Base-by-base conservation (phyloP, 2,329 filamentous ascomycete genomes). In the Erysiphe neolycopersici region DNA sequence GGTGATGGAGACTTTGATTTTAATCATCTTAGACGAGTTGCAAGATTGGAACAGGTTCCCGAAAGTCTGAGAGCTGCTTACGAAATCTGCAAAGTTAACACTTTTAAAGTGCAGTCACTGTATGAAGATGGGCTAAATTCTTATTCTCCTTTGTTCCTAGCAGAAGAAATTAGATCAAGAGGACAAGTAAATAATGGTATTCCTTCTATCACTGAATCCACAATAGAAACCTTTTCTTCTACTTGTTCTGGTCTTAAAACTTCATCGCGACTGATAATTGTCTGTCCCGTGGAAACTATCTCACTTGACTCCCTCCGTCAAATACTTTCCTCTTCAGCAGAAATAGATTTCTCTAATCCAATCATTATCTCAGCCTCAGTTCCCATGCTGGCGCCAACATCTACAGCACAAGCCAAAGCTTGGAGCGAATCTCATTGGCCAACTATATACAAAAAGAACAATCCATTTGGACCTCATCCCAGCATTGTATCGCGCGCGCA, bases 381-480 rank as follows among this genome's bases (percentile, higher is more conserved):
- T 12, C 82, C 82, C 6, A 63, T 77, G 22, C 62, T 82, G 38
- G 68, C 80, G 19, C 82, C 82, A 1, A 83, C 76, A 5, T 85
- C 79, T 3, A 70, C 76, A 50, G 66, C 76, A 35, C 79, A 87
- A 58, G 79, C 82, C 9, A 70, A 69, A 22, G 63, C 71, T 56
- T 89, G 80, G 80, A 77, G 73, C 22, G 64, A 69, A 31, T 67
- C 76, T 51, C 87, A 82, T 58, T 91, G 82, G 82, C 82, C 82
- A 12, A 79, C 76, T 1, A 72, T 85, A 41, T 91, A 89, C 61
- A 77, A 81, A 49, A 84, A 84, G 62, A 85, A 79, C 50, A 89
- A 89, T 54, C 81, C 81, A 2, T 79, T 85, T 46, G 82, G 82
- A 4, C 81, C 82, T 16, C 82, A 91, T 55, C 81, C 81, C 47